Evolutionary conservation across 2,329 filamentous ascomycete genomes (phyloP), one percentile per base, ranked within the genome.

Genomic region (Botrytis fragariae): DNA sequence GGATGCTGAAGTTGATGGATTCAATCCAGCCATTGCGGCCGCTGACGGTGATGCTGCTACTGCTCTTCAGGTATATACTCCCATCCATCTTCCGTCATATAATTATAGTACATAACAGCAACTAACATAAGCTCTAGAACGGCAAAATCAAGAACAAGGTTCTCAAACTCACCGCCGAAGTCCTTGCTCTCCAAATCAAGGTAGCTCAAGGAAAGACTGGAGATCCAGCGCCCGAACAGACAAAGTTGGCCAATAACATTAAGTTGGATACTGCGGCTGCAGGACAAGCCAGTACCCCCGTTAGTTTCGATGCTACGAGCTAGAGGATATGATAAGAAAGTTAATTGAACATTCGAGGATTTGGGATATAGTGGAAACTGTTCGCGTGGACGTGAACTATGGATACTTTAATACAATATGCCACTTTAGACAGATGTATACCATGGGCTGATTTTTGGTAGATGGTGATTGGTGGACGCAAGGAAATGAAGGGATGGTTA

Each of bases 121-220:
- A 54, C 45, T 57, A 44, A 65, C 37, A 54, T 14, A n/a, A 29
- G 39, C 1, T 54, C 72, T 18, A 85, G 84, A 83, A 84, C 71
- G 86, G 86, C 78, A 88, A 89, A 82, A 88, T 85, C 74, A 87
- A 87, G 85, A 89, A 88, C 84, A 89, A 89, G 82, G 86, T 89
- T 25, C 81, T 89, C 70, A 89, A 89, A 82, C 82, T 89, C 75
- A 85, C 84, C 57, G 85, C 86, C 42, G 85, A 85, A 69, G 81
- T 87, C 45, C 79, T 88, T 44, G 82, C 84, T 76, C 84, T 89
- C 14, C 81, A 85, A 79, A 83, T 86, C 51, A 81, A 88, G 74
- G 80, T 83, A 72, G 87, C 87, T 0, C 85, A 88, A 76, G 87
- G 87, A 35, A 72, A 84, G 25, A 83, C 86, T 74, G 70, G 83